These are phyloP conservation scores for Daldinia grandis DNA, from an alignment of 495 filamentous ascomycete species.

Conservation along the genomic window DNA sequence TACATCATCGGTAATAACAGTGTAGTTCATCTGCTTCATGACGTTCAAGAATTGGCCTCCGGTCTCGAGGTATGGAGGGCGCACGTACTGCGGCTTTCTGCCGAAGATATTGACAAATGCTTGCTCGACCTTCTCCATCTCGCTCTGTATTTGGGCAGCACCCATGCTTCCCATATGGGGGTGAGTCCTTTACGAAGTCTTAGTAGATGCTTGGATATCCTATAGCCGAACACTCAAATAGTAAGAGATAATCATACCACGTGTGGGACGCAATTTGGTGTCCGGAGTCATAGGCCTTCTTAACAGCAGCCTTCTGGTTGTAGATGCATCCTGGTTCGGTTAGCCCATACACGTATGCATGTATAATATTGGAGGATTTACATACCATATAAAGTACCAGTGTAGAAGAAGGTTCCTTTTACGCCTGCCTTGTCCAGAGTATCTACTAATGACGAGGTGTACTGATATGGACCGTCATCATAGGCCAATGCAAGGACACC, in stretches of 20 bases:
- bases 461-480: conserved; percentile 75
- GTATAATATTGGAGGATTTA: background rate
- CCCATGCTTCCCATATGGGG: conserved; percentile 54
- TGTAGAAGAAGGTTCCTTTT: conserved; percentile 63
- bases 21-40: conserved; percentile 59
- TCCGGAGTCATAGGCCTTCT: conserved; percentile 58
- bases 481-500: conserved; percentile 65
- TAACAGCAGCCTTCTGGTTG: conserved; percentile 55
- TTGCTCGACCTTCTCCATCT: conserved; percentile 61
- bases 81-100: conserved; percentile 62
- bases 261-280: conserved; percentile 63
- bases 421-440: conserved; percentile 49
- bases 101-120: conserved; percentile 63
- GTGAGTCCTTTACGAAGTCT: conserved; percentile 50
- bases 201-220: conserved; percentile 2
- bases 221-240: background rate
- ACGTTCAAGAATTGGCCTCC: conserved; percentile 53
- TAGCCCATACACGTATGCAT: background rate
- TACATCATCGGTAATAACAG: conserved; percentile 64
- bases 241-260: conserved; percentile 46
- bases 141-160: conserved; percentile 50
- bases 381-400: conserved; percentile 60
- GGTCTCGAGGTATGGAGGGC: conserved; percentile 61
- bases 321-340: conserved; percentile 58
- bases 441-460: conserved; percentile 45